Evolutionary conservation across 2,329 filamentous ascomycete genomes (phyloP).

Genomic region (Aspergillus floridensis): DNA sequence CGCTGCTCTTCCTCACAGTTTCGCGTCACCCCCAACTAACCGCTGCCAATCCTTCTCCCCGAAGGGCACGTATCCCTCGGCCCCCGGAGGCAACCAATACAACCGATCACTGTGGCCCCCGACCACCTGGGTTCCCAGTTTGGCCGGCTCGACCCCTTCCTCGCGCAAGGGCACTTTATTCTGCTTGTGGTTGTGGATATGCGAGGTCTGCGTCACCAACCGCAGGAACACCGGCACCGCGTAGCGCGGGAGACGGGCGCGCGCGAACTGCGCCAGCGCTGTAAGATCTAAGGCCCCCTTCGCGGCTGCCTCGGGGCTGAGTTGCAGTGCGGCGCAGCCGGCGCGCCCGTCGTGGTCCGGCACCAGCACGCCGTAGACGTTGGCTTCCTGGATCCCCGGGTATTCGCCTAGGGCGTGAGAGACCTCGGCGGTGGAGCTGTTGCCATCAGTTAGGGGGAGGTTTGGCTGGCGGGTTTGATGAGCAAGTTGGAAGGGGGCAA

Average conservation of each 20-base stretch:
- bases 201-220: constrained; percentile 49
- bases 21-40: constrained; percentile 47
- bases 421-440: constrained; percentile 60
- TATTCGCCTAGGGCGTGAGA: constrained; percentile 61
- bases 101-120: constrained; percentile 48
- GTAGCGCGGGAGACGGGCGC: constrained; percentile 64
- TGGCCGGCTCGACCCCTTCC: constrained; percentile 62
- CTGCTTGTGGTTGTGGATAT: constrained; percentile 70
- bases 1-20: constrained; percentile 35
- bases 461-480: neutral
- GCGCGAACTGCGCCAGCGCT: constrained; percentile 58
- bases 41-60: constrained; percentile 57
- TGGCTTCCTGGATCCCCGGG: constrained; percentile 62
- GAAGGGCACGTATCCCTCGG: constrained; percentile 59
- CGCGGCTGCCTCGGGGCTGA: constrained; percentile 49
- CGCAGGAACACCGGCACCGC: constrained; percentile 73
- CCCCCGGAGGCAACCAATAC: constrained; percentile 50
- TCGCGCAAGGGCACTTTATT: constrained; percentile 69
- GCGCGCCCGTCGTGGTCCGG: constrained; percentile 67
- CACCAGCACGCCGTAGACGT: constrained; percentile 66
- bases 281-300: constrained; percentile 56
- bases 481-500: too few relatives aligned
- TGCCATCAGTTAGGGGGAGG: neutral
- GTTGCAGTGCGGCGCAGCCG: constrained; percentile 59
- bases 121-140: constrained; percentile 45